Base-by-base conservation (phyloP, 495 filamentous ascomycete genomes). In the Hypoxylon trugodes region DNA sequence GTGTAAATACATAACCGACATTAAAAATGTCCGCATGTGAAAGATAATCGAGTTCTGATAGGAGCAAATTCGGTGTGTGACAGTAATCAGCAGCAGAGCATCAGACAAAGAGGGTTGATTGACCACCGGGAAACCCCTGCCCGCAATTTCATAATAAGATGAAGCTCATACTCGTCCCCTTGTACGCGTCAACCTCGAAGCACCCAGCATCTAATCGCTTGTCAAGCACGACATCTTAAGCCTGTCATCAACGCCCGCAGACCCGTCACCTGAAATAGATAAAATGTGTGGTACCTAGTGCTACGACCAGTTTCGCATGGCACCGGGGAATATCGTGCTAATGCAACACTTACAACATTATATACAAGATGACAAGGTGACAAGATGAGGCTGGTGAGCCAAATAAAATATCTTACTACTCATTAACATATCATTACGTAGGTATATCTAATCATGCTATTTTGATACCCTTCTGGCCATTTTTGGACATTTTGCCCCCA, bases 71-170 rank as follows among this genome's bases (percentile, higher is more conserved):
- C 25, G 38, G 40, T 37, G 54, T 66, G 64, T 47, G 46, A 9
- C 12, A 16, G 42, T n/a, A 26, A 45, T 26, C 21, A 42, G 6
- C 26, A n/a, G 32, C 13, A 54, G 24, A 67, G 58, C 52, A 48
- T 57, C 53, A 28, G 24, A 53, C 22, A 38, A 58, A 28, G 45
- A 61, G 49, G 43, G 56, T 61, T 53, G 64, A 49, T 42, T 42
- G 16, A 67, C 47, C 58, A 58, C 64, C 35, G 41, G 52, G 51
- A 61, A 61, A 61, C 41, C 64, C 64, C 64, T 67, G 64, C 22
- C 28, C 52, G 64, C 32, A 67, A 67, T 67, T 60, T 67, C 35
- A 59, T 59, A 61, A 43, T 67, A 67, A 67, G 58, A 67, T 67
- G 64, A 67, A 67, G 43, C 53, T 61, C 64, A 67, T 58, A 67